Base-by-base conservation (phyloP, 2,329 filamentous ascomycete genomes). In the Colletotrichum australisinense region DNA sequence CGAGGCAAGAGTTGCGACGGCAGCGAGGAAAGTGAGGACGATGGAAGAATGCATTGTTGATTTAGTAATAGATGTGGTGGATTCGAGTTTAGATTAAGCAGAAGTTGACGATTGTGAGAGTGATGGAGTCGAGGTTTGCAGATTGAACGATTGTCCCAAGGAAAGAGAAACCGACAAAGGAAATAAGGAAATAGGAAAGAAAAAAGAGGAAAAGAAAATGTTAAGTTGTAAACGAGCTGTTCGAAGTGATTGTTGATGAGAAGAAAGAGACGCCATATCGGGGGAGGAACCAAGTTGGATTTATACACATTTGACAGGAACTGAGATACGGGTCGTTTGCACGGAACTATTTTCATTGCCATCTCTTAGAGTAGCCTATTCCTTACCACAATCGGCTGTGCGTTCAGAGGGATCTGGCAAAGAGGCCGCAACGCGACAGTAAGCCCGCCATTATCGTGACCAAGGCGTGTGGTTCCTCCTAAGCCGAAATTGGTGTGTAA, bases 11-110 rank as follows among this genome's bases (percentile, higher is more conserved):
- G 30, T 60, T 11, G 52, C 69, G 49, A 62, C 38, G 49, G 58
- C 63, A 14, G 64, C 26, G 46, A 73, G 11, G 49, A 73, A 32
- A 5, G 55, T 49, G 38, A 74, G 60, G 60, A 66, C 49, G 8
- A 53, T 65, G 38, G 57, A 64, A 24, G 60, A 74, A 55, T 73
- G 72, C 72, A 74, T 74, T 60, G 53, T 73, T 46, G 60, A 4
- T 38, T 26, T 24, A 24, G 24, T 38, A 4, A 35, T 12, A 42
- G 11, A 14, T 12, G 57, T 32, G 9, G 5, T 24, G 35, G 42
- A 9, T 32, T 69, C 26, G 32, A 65, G 58, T 1, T 58, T 5
- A 49, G 32, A 62, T 30, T 22, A 62, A 68, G 64, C 49, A 46
- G 3, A 49, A 30, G 14, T 35, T 14, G 52, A 35, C 28, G 62